Conservation (phyloP, 306 rosid genomes). For the Betula pendula region DNA sequence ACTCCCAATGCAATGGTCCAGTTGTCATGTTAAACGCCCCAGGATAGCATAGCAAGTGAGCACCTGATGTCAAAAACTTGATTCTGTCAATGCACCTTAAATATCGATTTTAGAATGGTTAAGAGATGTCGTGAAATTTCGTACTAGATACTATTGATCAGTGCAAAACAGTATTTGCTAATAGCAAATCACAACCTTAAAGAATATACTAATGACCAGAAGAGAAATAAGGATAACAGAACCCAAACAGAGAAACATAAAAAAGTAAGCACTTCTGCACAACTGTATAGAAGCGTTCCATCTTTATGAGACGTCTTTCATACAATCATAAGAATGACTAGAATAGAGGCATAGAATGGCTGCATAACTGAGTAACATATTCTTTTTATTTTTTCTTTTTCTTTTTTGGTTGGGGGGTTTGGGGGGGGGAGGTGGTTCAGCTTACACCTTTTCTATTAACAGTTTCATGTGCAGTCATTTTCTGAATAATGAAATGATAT, state of each 20-base stretch:
- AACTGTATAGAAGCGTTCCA: background rate
- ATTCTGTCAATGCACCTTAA: conserved; percentile 27
- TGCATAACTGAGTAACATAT: background rate
- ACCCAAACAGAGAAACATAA: background rate
- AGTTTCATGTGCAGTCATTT: background rate
- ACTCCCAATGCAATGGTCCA: conserved; percentile 99
- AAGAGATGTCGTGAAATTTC: background rate
- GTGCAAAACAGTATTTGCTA: background rate
- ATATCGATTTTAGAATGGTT: background rate
- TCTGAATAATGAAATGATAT: background rate
- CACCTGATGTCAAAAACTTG: conserved; percentile 63
- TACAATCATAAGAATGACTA: background rate
- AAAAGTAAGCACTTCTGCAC: background rate
- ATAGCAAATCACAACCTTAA: background rate
- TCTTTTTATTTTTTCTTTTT: background rate
- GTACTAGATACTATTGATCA: background rate
- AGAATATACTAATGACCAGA: background rate
- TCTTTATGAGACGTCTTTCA: background rate
- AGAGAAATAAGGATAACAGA: background rate
- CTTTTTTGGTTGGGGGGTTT: too few relatives aligned
- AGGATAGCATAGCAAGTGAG: conserved; percentile 97
- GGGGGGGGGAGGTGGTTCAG: background rate
- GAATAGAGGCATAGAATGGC: background rate
- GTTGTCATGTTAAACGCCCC: conserved; percentile 99
- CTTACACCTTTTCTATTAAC: background rate